Conservation (phyloP, 371 early-diverging fungal species). For the Lichtheimia hyalospora region DNA sequence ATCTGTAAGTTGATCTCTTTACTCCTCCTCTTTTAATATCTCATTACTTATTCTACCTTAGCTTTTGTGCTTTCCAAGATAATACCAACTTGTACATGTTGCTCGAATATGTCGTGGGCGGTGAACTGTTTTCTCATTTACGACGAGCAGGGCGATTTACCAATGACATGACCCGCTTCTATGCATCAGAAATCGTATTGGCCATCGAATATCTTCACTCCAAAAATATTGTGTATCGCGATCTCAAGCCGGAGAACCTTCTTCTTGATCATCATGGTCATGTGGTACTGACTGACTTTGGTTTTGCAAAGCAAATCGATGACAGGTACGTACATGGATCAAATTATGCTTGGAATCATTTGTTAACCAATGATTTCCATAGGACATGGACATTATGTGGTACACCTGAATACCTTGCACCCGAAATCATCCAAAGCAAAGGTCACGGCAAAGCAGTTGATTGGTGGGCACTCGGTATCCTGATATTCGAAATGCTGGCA, state of each 20-base stretch:
- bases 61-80: conserved; percentile 90
- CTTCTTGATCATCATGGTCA: conserved; percentile 91
- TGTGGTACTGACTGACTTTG: conserved; percentile 98
- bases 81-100: conserved; percentile 89
- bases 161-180: conserved; percentile 86
- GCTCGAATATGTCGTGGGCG: conserved; percentile 95
- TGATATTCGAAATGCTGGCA: conserved; percentile 95
- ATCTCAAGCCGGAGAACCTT: conserved; percentile 94
- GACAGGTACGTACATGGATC: conserved; percentile 23
- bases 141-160: conserved; percentile 88
- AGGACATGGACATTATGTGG: conserved; percentile 95
- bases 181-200: conserved; percentile 76
- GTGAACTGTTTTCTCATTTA: conserved; percentile 95
- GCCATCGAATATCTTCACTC: conserved; percentile 78
- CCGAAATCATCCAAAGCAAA: conserved; percentile 97
- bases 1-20: conserved; percentile 51
- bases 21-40: not conserved
- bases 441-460: conserved; percentile 98
- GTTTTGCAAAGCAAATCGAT: conserved; percentile 90
- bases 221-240: conserved; percentile 92
- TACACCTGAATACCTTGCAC: conserved; percentile 98
- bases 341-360: not conserved
- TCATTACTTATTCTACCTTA: conserved; percentile 13
- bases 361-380: not conserved
- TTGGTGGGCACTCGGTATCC: conserved; percentile 98